Evolutionary conservation across 2,329 filamentous ascomycete species (phyloP).

Genomic region (Plenodomus biglobosus): DNA sequence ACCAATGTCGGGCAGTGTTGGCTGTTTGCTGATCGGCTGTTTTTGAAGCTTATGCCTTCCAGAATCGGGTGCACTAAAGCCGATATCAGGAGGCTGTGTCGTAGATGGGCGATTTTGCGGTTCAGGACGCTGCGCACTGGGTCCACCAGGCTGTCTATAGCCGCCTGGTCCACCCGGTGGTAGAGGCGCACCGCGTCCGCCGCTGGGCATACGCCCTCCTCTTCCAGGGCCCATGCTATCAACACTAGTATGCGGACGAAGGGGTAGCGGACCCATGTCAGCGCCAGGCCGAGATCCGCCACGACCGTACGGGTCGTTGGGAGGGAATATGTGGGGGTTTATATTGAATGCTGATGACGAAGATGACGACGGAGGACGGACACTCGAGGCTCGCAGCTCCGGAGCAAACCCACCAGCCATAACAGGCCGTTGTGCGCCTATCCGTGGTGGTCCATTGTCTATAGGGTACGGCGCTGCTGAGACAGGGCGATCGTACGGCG

Average conservation of each 20-base stretch:
- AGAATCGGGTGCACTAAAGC: constrained; percentile 47
- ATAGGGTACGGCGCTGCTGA: constrained; percentile 70
- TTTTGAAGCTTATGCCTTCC: constrained; percentile 45
- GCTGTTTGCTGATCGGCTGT: constrained; percentile 33
- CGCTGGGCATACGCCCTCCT: constrained; percentile 31
- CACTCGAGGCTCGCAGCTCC: constrained; percentile 53
- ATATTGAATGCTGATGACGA: constrained; percentile 54
- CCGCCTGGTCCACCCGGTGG: constrained; percentile 36
- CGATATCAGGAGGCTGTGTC: constrained; percentile 45
- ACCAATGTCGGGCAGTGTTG: constrained; percentile 41
- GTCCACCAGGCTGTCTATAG: constrained; percentile 45
- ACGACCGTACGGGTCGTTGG: constrained; percentile 34
- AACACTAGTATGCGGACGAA: constrained; percentile 43
- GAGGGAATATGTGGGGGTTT: constrained; percentile 48
- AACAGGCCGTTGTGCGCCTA: constrained; percentile 31
- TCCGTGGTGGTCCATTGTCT: constrained; percentile 62
- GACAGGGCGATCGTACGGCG: constrained; percentile 48
- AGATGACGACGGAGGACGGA: constrained; percentile 49
- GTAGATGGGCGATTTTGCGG: constrained; percentile 43
- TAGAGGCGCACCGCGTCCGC: constrained; percentile 31
- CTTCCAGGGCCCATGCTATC: constrained; percentile 41
- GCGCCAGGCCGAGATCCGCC: constrained; percentile 29
- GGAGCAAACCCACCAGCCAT: constrained; percentile 48
- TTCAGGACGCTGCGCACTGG: constrained; percentile 42
- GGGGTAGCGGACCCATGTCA: constrained; percentile 35